Conservation (phyloP, 306 rosid species). For the Rosa multiflora region DNA sequence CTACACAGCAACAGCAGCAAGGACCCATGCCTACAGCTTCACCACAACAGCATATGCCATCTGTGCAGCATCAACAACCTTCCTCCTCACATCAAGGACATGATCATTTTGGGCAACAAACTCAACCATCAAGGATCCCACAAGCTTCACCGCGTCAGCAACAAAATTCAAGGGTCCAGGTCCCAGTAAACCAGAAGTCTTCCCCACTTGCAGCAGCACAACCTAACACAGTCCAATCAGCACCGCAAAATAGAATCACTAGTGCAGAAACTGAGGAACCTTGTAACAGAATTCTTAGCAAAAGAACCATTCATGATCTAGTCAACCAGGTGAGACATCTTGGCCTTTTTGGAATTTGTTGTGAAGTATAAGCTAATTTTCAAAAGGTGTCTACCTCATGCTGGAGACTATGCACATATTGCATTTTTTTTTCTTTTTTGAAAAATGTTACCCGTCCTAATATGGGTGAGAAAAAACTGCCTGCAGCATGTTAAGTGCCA, state of each 20-base stretch:
- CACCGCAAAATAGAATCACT: slow-evolving; percentile 46
- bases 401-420: neutral
- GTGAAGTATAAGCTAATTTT: neutral
- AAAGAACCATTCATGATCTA: slow-evolving; percentile 87
- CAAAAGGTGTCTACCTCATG: neutral
- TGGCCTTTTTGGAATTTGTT: neutral
- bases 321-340: slow-evolving; percentile 63
- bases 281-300: slow-evolving; percentile 72
- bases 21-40: slow-evolving; percentile 12
- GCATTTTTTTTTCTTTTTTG: neutral
- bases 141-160: slow-evolving; percentile 66
- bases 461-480: neutral
- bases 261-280: slow-evolving; percentile 64
- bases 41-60: slow-evolving; percentile 22
- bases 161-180: slow-evolving; percentile 62
- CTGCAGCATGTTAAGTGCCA: neutral
- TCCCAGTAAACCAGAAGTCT: slow-evolving; percentile 58
- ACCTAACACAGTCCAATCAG: slow-evolving; percentile 46
- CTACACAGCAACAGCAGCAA: slow-evolving; percentile 42
- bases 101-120: slow-evolving; percentile 66
- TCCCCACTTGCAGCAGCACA: slow-evolving; percentile 55
- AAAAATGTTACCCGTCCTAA: neutral
- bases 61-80: slow-evolving; percentile 50
- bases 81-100: slow-evolving; percentile 57
- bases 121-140: slow-evolving; percentile 52